A percentile compares a stretch with the other conserved stretches of the same genome.
These are phyloP conservation scores for Phytophthora megakarya DNA, from an alignment of 352 stramenopile species.

Conservation along the genomic window DNA sequence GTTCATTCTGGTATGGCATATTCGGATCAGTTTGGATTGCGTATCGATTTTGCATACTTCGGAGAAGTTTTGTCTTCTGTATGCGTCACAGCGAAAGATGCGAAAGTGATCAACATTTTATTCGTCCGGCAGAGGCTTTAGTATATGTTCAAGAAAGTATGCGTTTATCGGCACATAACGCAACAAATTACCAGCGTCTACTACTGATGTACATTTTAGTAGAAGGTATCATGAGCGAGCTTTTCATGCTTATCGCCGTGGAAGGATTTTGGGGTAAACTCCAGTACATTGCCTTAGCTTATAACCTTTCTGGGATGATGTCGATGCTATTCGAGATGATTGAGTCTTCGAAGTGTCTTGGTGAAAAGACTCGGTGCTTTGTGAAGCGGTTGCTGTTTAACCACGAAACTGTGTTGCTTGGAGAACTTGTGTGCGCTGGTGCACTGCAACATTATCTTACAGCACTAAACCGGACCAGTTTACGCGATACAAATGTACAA, in stretches of 20 bases:
- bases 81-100: slow-evolving; percentile 4
- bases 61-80: slow-evolving; percentile 20
- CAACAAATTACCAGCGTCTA: slow-evolving; percentile 26
- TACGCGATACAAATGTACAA: background rate
- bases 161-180: slow-evolving; percentile 20
- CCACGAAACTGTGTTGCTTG: slow-evolving; percentile 27
- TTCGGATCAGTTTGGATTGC: slow-evolving; percentile 14
- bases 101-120: background rate
- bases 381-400: slow-evolving; percentile 31
- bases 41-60: slow-evolving; percentile 15
- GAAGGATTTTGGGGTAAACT: slow-evolving; percentile 12
- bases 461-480: slow-evolving; percentile 18
- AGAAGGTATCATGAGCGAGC: slow-evolving; percentile 32
- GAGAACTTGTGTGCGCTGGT: slow-evolving; percentile 23
- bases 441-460: slow-evolving; percentile 27
- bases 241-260: slow-evolving; percentile 33
- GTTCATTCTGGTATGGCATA: slow-evolving; percentile 23
- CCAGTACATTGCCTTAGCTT: slow-evolving; percentile 35
- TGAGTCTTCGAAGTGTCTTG: slow-evolving; percentile 14
- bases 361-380: slow-evolving; percentile 6
- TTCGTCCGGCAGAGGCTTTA: slow-evolving; percentile 13
- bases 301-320: slow-evolving; percentile 30
- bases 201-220: slow-evolving; percentile 27
- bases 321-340: slow-evolving; percentile 36
- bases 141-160: slow-evolving; percentile 34